These are phyloP conservation scores for Blastobotrys niveus DNA, from an alignment of 1,139 yeast genomes.

Conservation along the genomic window DNA sequence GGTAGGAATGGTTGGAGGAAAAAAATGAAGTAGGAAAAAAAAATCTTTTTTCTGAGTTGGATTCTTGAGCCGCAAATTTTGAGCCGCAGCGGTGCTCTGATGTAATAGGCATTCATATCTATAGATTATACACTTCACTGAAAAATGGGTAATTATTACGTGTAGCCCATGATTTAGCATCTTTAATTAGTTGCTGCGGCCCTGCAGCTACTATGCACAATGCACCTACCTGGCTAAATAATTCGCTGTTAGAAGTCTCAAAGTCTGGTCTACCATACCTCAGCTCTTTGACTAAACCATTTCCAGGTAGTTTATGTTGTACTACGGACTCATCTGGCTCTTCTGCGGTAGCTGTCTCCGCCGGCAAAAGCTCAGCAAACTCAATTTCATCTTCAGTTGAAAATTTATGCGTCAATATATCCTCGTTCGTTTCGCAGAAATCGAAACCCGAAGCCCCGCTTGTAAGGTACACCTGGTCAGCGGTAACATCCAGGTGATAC, in stretches of 20 bases:
- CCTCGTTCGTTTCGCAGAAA: conserved; percentile 1
- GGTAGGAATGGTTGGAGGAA: no score
- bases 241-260: no score
- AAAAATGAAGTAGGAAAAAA: no score
- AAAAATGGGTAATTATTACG: conserved; percentile 38
- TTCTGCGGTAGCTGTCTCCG: conserved; percentile 15
- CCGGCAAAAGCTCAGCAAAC: conserved; percentile 24
- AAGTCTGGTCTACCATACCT: conserved; percentile 30
- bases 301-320: conserved; percentile 4
- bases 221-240: no score
- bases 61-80: no score
- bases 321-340: conserved; percentile 22
- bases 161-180: conserved; percentile 44
- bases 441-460: not conserved
- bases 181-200: conserved; percentile 47
- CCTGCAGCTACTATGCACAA: conserved; percentile 70
- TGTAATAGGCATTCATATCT: not conserved
- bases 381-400: conserved; percentile 24
- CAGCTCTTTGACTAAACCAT: conserved; percentile 15
- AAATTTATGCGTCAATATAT: conserved; percentile 2
- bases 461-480: not conserved
- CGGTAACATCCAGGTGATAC: conserved; percentile 15
- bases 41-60: no score
- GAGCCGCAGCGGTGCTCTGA: no score
- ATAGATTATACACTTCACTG: conserved; percentile 37